Evolutionary conservation across 2,329 filamentous ascomycete species (phyloP).

Genomic region (Penicillium brasilianum): DNA sequence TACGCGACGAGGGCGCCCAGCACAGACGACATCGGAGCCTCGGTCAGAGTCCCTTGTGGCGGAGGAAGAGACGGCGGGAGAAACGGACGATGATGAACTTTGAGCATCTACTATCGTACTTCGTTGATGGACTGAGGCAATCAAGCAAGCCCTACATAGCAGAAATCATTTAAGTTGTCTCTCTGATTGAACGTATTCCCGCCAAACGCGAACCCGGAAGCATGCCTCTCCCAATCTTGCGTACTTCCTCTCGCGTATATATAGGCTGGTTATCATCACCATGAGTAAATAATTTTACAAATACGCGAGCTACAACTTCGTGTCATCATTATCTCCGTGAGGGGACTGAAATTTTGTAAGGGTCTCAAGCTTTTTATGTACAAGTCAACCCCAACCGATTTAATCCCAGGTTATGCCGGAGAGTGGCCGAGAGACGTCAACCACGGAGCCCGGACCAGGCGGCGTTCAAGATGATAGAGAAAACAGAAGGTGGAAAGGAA

Average conservation of each 20-base stretch:
- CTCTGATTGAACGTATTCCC: neutral
- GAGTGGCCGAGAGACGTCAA: conserved; percentile 31
- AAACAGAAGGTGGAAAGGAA: conserved; percentile 32
- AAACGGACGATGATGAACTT: conserved; percentile 51
- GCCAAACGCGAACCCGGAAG: neutral
- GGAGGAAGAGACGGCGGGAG: conserved; percentile 38
- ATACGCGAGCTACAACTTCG: neutral
- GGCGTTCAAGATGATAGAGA: conserved; percentile 31
- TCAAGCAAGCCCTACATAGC: neutral
- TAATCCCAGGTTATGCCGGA: conserved; percentile 30
- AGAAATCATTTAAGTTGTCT: neutral
- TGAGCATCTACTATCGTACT: conserved; percentile 19
- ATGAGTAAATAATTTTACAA: neutral
- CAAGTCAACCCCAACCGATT: conserved; percentile 39
- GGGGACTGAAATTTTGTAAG: conserved; percentile 31
- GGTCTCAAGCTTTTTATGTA: conserved; percentile 43
- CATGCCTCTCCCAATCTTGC: neutral
- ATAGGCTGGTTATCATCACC: neutral
- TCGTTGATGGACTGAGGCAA: neutral
- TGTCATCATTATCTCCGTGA: conserved; percentile 22
- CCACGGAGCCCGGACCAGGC: conserved; percentile 30
- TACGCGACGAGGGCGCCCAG: conserved; percentile 24
- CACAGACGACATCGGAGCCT: conserved; percentile 10
- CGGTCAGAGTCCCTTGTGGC: conserved; percentile 18
- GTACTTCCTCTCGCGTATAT: neutral